These are phyloP conservation scores for Tylopilus sp. DNA, from an alignment of 768 basidiomycete genomes.

Conservation along the genomic window DNA sequence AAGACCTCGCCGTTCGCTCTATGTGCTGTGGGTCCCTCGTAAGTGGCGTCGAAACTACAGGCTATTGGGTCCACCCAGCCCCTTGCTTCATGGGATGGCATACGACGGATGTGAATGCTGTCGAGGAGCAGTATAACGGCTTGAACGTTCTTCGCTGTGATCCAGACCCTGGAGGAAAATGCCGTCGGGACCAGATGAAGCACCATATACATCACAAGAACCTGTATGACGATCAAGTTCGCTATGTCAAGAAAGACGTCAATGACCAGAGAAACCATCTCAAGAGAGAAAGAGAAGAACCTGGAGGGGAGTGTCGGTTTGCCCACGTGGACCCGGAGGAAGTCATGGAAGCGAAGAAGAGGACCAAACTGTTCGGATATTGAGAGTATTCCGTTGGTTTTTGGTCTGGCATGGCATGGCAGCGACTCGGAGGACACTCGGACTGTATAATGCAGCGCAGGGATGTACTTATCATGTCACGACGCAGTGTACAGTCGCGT, in stretches of 20 bases:
- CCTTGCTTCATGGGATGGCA: conserved; percentile 6
- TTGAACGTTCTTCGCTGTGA: background rate
- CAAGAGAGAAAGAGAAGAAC: background rate
- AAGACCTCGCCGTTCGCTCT: background rate
- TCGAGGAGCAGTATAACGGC: conserved; percentile 2
- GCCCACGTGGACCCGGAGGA: too few relatives aligned
- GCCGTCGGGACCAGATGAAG: background rate
- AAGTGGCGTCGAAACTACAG: background rate
- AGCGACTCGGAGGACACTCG: too few relatives aligned
- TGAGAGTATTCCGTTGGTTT: too few relatives aligned
- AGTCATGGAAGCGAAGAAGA: too few relatives aligned
- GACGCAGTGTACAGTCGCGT: too few relatives aligned
- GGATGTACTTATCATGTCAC: too few relatives aligned
- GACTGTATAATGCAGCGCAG: too few relatives aligned
- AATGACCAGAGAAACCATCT: background rate
- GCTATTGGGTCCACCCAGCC: background rate
- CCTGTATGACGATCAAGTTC: background rate
- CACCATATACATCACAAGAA: background rate
- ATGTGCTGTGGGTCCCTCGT: background rate
- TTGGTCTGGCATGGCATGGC: too few relatives aligned
- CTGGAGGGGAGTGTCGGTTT: too few relatives aligned
- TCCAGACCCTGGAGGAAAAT: too few relatives aligned
- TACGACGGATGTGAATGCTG: background rate
- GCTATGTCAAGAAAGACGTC: background rate
- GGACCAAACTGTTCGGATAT: too few relatives aligned